Percentiles rank a stretch among this genome's conserved stretches.
Conservation (phyloP, 164 flowering plant species). For the Vitis cinerea region DNA sequence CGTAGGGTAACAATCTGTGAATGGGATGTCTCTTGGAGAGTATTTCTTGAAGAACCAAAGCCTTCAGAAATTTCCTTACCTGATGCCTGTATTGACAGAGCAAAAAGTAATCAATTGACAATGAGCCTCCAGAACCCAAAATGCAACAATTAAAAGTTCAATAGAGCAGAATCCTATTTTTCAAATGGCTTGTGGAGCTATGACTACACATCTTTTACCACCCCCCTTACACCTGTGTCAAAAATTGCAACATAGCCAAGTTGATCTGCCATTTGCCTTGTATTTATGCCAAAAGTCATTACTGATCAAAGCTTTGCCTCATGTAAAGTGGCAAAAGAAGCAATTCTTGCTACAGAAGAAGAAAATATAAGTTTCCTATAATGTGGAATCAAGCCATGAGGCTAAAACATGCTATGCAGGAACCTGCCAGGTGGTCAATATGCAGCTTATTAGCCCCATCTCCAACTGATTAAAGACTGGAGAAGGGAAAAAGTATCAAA, state of each 20-base stretch:
- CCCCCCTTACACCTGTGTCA: neutral
- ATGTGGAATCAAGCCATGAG: neutral
- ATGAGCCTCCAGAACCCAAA: neutral
- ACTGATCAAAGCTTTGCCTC: neutral
- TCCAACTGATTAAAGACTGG: neutral
- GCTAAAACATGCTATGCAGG: neutral
- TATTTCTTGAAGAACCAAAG: conserved; percentile 13
- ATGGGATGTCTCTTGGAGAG: conserved; percentile 5
- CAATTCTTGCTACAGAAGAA: neutral
- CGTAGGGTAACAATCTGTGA: conserved; percentile 6
- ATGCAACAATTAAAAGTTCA: neutral
- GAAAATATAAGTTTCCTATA: neutral
- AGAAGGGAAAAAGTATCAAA: neutral
- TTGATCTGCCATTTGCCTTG: neutral
- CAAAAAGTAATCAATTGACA: neutral
- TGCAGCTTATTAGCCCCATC: neutral
- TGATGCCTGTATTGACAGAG: conserved; percentile 11
- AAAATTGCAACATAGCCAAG: neutral
- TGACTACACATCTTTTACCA: neutral
- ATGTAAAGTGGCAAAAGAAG: neutral
- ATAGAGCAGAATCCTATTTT: neutral
- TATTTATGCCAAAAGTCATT: neutral
- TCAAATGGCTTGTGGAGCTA: neutral
- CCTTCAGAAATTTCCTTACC: conserved; percentile 18
- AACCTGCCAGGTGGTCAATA: neutral